Evolutionary conservation across 352 stramenopile genomes (phyloP).

Genomic region (Pythium phragmiticola): DNA sequence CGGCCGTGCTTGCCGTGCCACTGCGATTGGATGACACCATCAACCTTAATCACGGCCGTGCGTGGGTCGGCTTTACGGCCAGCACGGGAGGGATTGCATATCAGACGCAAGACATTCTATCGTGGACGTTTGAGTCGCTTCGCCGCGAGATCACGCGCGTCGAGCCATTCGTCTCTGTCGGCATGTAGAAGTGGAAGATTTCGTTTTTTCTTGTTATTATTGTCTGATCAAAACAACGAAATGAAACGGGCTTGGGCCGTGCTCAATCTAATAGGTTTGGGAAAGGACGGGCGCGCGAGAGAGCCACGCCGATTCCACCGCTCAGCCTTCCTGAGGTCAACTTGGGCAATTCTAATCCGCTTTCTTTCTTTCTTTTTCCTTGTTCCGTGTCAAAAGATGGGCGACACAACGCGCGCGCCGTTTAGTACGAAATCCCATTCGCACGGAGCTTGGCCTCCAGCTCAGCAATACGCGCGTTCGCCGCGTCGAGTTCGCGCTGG

Average conservation of each 20-base stretch:
- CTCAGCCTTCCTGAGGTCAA: conserved; percentile 23
- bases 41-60: conserved; percentile 76
- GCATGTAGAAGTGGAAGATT: neutral
- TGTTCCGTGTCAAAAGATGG: conserved; percentile 15
- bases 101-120: conserved; percentile 89
- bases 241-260: conserved; percentile 20
- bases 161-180: conserved; percentile 5
- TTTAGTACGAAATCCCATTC: conserved; percentile 82
- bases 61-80: conserved; percentile 92
- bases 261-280: conserved; percentile 37
- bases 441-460: conserved; percentile 79
- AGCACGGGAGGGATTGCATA: conserved; percentile 80
- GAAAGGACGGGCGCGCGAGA: conserved; percentile 5
- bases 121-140: conserved; percentile 76
- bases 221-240: conserved; percentile 26
- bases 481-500: conserved; percentile 73
- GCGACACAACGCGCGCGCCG: neutral
- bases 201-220: conserved; percentile 19
- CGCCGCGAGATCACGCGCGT: conserved; percentile 29
- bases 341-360: conserved; percentile 33
- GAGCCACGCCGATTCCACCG: conserved; percentile 20
- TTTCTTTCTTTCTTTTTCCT: conserved; percentile 14
- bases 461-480: conserved; percentile 82
- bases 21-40: conserved; percentile 83
- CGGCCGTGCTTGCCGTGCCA: conserved; percentile 75